A percentile compares a stretch with the other conserved stretches of the same genome.
Conservation (phyloP, 2,329 filamentous ascomycete genomes). For the Microascus cirrosus region DNA sequence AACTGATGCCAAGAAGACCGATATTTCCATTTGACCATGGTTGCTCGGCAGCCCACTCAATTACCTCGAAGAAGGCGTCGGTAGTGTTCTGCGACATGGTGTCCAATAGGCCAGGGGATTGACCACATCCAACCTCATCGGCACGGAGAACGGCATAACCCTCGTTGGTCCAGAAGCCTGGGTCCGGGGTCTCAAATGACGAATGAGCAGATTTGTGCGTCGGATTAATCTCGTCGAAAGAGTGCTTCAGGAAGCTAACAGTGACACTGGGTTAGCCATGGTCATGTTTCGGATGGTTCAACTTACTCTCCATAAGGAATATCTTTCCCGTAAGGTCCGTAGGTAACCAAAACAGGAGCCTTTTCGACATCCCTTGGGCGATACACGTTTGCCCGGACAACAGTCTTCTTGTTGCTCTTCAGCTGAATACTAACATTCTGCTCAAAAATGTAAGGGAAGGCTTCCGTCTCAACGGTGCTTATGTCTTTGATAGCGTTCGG, state of each 20-base stretch:
- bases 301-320: conserved; percentile 46
- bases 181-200: conserved; percentile 48
- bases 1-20: conserved; percentile 32
- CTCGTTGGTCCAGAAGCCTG: conserved; percentile 40
- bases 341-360: conserved; percentile 55
- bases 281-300: background rate
- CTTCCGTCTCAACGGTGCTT: too few relatives aligned
- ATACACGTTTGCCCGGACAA: conserved; percentile 26
- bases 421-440: conserved; percentile 21
- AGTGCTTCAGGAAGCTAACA: conserved; percentile 26
- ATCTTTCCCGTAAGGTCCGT: conserved; percentile 66
- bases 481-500: too few relatives aligned
- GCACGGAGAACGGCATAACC: conserved; percentile 44
- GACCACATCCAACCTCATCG: conserved; percentile 35
- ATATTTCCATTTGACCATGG: conserved; percentile 34
- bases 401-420: conserved; percentile 14
- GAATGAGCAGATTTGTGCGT: conserved; percentile 41
- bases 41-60: conserved; percentile 37
- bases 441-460: conserved; percentile 34
- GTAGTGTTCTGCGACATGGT: conserved; percentile 36
- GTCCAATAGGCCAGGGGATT: conserved; percentile 33
- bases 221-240: conserved; percentile 38
- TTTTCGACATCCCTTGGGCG: conserved; percentile 14
- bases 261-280: conserved; percentile 19
- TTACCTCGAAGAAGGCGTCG: conserved; percentile 31